Percentiles rank a stretch among this genome's conserved stretches.
These are phyloP conservation scores for Lepiota venenata DNA, from an alignment of 768 basidiomycete species.

Conservation along the genomic window DNA sequence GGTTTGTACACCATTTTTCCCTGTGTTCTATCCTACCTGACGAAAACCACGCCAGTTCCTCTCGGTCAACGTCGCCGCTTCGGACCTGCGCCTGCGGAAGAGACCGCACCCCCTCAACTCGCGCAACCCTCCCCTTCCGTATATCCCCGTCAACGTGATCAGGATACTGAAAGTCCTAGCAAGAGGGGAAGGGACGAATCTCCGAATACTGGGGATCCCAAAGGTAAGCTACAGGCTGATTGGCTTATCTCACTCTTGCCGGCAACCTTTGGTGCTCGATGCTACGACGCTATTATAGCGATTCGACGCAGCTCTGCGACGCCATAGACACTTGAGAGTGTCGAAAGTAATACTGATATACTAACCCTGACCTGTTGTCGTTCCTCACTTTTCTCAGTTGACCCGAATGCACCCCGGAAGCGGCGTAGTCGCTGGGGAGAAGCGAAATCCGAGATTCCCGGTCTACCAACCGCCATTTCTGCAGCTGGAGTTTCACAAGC, in stretches of 20 bases:
- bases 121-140: constrained; percentile 86
- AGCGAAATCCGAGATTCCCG: constrained; percentile 86
- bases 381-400: constrained; percentile 55
- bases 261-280: constrained; percentile 18
- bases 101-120: constrained; percentile 76
- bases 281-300: constrained; percentile 27
- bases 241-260: constrained; percentile 26
- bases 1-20: constrained; percentile 44
- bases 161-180: constrained; percentile 51
- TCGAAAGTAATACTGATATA: constrained; percentile 19
- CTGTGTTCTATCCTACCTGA: constrained; percentile 9
- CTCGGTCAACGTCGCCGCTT: constrained; percentile 89
- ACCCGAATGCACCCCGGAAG: constrained; percentile 87
- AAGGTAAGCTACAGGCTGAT: constrained; percentile 62
- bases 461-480: constrained; percentile 91
- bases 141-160: constrained; percentile 64
- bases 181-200: constrained; percentile 71
- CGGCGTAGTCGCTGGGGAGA: constrained; percentile 98
- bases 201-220: constrained; percentile 53
- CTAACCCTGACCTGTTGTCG: constrained; percentile 56
- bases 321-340: constrained; percentile 29
- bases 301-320: constrained; percentile 26
- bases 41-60: constrained; percentile 49
- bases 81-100: constrained; percentile 83
- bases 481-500: constrained; percentile 92